phyloP scores from a whole-genome alignment of 2,329 filamentous ascomycete genomes.

The Monosporascus cannonballus region DNA sequence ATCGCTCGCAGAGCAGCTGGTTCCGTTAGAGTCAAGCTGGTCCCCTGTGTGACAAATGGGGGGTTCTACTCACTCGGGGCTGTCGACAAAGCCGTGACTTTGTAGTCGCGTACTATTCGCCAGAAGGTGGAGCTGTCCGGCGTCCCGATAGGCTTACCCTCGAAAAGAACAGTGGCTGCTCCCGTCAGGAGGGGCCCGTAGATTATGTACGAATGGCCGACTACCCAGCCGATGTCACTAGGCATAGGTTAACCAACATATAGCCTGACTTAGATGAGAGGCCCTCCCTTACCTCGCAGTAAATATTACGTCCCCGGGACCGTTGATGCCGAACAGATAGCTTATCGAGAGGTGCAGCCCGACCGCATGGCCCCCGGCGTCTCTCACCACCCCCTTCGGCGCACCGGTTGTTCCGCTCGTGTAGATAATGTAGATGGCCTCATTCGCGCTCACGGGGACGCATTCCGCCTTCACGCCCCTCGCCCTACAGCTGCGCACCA shows the following conservation, averaged over 20 bases:
- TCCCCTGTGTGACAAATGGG: neutral
- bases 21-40: neutral
- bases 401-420: constrained; percentile 68
- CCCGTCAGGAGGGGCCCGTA: constrained; percentile 83
- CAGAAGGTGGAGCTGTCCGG: constrained; percentile 85
- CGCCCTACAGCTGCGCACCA: constrained; percentile 64
- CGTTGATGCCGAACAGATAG: constrained; percentile 76
- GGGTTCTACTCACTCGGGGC: constrained; percentile 56
- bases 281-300: constrained; percentile 39
- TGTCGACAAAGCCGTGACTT: constrained; percentile 78
- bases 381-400: constrained; percentile 66
- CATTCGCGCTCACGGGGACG: constrained; percentile 71
- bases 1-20: constrained; percentile 75
- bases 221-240: constrained; percentile 84
- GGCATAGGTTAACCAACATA: constrained; percentile 7
- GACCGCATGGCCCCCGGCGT: constrained; percentile 82
- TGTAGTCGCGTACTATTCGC: constrained; percentile 79
- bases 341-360: constrained; percentile 76
- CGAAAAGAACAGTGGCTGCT: constrained; percentile 80
- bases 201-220: constrained; percentile 80
- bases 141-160: constrained; percentile 90
- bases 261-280: neutral
- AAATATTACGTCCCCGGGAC: constrained; percentile 67
- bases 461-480: constrained; percentile 64
- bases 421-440: constrained; percentile 79